These are phyloP conservation scores for Scutellaria galericulata DNA, from an alignment of 257 asterid genomes.

Conservation along the genomic window DNA sequence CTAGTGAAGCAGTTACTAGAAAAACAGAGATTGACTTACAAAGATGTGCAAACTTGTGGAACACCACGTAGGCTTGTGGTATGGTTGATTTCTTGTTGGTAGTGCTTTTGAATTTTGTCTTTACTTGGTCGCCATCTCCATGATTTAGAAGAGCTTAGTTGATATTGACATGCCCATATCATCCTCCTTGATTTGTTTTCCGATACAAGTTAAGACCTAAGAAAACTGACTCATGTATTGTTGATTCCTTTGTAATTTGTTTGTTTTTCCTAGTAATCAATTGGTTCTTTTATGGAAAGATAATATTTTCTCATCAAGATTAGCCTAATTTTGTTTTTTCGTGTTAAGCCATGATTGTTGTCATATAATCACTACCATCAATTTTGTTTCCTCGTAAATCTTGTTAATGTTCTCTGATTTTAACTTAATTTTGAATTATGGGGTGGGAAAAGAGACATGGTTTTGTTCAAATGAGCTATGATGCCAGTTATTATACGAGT, in stretches of 20 bases:
- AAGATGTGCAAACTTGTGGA: slow-evolving; percentile 73
- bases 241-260: neutral
- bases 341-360: slow-evolving; percentile 11
- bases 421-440: slow-evolving; percentile 1
- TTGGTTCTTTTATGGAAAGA: slow-evolving; percentile 1
- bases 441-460: slow-evolving; percentile 1
- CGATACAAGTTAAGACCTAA: slow-evolving; percentile 4
- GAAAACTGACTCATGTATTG: neutral
- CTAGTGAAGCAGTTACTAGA: slow-evolving; percentile 72
- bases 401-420: neutral
- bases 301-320: slow-evolving; percentile 9
- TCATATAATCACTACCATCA: slow-evolving; percentile 4
- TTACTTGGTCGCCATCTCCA: neutral
- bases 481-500: neutral
- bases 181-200: slow-evolving; percentile 1
- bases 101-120: slow-evolving; percentile 26
- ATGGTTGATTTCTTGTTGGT: slow-evolving; percentile 39
- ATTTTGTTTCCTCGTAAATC: slow-evolving; percentile 8
- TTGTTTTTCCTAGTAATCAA: slow-evolving; percentile 3
- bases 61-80: slow-evolving; percentile 98
- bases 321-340: neutral
- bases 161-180: neutral
- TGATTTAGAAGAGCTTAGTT: neutral
- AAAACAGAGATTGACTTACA: slow-evolving; percentile 78
- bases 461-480: neutral